These are phyloP conservation scores for Xerocomus potaroensis DNA, from an alignment of 768 basidiomycete genomes.

Conservation along the genomic window DNA sequence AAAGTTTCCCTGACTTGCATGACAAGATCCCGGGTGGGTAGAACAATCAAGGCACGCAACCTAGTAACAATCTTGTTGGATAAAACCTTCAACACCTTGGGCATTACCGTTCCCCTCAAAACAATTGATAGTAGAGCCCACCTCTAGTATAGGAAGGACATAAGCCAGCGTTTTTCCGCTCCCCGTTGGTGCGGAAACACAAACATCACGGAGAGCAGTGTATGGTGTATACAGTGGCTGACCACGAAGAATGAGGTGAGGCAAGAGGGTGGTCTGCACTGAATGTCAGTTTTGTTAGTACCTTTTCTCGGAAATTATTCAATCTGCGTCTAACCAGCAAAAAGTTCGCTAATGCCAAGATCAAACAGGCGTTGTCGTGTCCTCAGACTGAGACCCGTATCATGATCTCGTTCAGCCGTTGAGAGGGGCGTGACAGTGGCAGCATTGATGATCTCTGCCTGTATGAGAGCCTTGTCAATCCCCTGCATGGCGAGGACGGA, in stretches of 20 bases:
- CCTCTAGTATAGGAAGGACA: constrained; percentile 88
- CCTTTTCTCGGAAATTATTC: background rate
- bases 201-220: constrained; percentile 70
- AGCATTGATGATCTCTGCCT: constrained; percentile 67
- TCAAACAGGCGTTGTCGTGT: constrained; percentile 63
- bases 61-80: constrained; percentile 73
- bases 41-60: constrained; percentile 80
- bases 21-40: constrained; percentile 94
- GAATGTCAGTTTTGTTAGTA: constrained; percentile 16
- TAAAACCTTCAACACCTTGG: constrained; percentile 47
- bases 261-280: constrained; percentile 90
- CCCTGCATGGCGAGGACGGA: constrained; percentile 72
- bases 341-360: constrained; percentile 79
- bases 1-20: constrained; percentile 90
- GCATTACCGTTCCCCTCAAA: background rate
- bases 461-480: constrained; percentile 65
- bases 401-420: constrained; percentile 32
- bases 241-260: constrained; percentile 62
- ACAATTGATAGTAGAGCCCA: constrained; percentile 23
- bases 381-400: constrained; percentile 51
- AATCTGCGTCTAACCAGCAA: constrained; percentile 62
- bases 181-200: constrained; percentile 95
- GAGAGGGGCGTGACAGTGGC: constrained; percentile 42
- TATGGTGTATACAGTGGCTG: constrained; percentile 61
- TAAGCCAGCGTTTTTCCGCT: constrained; percentile 99